These are phyloP conservation scores for Zasmidium angulare DNA, from an alignment of 2,329 filamentous ascomycete species.

Conservation along the genomic window DNA sequence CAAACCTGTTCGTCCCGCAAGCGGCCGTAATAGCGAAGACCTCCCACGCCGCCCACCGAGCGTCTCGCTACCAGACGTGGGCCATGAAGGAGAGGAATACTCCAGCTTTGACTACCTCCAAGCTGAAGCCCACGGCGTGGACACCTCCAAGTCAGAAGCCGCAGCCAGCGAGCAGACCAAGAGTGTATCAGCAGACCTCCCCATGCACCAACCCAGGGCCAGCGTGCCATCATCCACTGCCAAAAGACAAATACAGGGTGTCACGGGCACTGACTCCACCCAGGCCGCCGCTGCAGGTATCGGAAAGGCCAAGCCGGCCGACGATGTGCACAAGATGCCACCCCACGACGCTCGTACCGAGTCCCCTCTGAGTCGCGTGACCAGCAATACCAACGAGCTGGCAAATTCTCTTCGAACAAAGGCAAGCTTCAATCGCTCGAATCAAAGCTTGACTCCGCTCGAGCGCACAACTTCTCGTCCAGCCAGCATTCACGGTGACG, in stretches of 20 bases:
- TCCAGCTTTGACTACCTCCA: conserved; percentile 56
- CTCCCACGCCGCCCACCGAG: conserved; percentile 64
- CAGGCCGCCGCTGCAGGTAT: conserved; percentile 82
- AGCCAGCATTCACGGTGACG: conserved; percentile 55
- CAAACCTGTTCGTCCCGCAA: conserved; percentile 21
- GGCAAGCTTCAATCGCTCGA: conserved; percentile 54
- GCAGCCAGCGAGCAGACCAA: conserved; percentile 47
- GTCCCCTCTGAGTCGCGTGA: conserved; percentile 27
- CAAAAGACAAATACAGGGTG: conserved; percentile 76
- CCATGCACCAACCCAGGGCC: conserved; percentile 85
- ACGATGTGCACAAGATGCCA: conserved; percentile 43
- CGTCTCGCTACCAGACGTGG: conserved; percentile 71
- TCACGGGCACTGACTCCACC: conserved; percentile 89
- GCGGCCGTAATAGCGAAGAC: conserved; percentile 52
- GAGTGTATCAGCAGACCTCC: conserved; percentile 75
- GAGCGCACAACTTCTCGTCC: conserved; percentile 51
- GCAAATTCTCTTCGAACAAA: conserved; percentile 60
- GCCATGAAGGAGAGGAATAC: conserved; percentile 89
- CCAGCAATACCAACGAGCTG: conserved; percentile 37
- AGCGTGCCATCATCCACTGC: conserved; percentile 79
- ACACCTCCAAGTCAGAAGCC: conserved; percentile 3
- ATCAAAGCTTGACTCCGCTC: conserved; percentile 43
- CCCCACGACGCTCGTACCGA: conserved; percentile 18
- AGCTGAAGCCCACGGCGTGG: conserved; percentile 31
- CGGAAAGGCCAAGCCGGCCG: conserved; percentile 59